Conservation (phyloP, 805 yeast species). For the Sugiyamaella qingdaonensis region DNA sequence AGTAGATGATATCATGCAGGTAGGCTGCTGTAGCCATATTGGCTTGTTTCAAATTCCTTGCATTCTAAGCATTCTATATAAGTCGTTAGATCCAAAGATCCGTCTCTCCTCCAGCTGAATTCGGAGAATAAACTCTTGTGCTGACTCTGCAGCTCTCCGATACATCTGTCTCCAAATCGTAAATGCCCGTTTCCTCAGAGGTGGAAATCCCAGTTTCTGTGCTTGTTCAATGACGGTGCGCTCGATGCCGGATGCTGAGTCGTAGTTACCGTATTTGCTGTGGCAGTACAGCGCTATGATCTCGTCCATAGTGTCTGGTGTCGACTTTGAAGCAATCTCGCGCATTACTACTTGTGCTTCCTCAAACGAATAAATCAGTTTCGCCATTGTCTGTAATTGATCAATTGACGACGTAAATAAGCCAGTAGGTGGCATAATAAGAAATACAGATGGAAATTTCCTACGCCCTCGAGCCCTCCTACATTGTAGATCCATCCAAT, state of each 20-base stretch:
- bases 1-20: no score
- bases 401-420: background rate
- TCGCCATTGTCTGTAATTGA: background rate
- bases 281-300: slow-evolving; percentile 15
- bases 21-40: background rate
- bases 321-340: background rate
- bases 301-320: slow-evolving; percentile 1
- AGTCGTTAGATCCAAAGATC: slow-evolving; percentile 11
- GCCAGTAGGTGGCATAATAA: background rate
- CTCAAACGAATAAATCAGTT: slow-evolving; percentile 3
- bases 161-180: slow-evolving; percentile 7
- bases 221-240: slow-evolving; percentile 1
- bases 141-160: slow-evolving; percentile 12
- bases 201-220: slow-evolving; percentile 5
- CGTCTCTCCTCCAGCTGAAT: slow-evolving; percentile 11
- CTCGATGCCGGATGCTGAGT: slow-evolving; percentile 2
- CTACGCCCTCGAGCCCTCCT: no score
- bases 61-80: slow-evolving; percentile 11
- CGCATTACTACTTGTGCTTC: slow-evolving; percentile 11
- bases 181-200: slow-evolving; percentile 4
- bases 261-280: slow-evolving; percentile 14
- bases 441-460: background rate
- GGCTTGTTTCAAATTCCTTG: background rate
- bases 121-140: slow-evolving; percentile 7
- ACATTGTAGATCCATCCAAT: no score